Evolutionary conservation across 176 grass and related monocot species (phyloP), one percentile per base, ranked within the genome.

Genomic region (Musa troglodytarum): DNA sequence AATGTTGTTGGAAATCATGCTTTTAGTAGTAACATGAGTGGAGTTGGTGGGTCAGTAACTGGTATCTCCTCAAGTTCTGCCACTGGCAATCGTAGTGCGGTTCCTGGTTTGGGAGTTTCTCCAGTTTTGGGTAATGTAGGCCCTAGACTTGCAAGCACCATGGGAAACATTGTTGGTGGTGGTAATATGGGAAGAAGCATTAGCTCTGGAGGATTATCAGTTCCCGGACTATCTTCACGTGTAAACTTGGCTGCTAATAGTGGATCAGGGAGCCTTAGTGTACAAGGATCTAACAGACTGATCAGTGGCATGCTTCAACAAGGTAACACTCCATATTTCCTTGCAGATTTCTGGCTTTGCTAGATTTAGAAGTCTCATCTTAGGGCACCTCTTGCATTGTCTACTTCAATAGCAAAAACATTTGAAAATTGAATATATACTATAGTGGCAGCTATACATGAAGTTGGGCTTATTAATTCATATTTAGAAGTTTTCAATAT

Each of bases 101-200:
- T 93, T 80, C 84, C 88, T 77, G 90, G 88, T 54, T 91, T 97
- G 86, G 82, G 81, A 9, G 82, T 81, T 53, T 90, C 87, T 82
- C 79, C 86, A 74, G 80, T 83, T 77, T 88, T 99, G 75, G 95
- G 90, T 72, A 98, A 86, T 77, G 77, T 89, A 49, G 88, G 90
- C 51, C 82, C 84, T 49, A 82, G 90, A 75, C 87, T 99, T 70
- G 84, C 86, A 82, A 84, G 77, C 69, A 84, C 90, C 49, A 79
- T 84, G 26, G 88, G 84, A 72, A 98, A 93, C 79, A 91, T 98
- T 66, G 83, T 93, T 76, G 90, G 90, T 7, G 85, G 84, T 77
- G 80, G 77, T 81, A 92, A 75, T 74, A 85, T 93, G 68, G 95
- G 95, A 91, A 99, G 95, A 87, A 99, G 81, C 77, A 91, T 99